These are phyloP conservation scores for Ramaria rubella DNA, from an alignment of 768 basidiomycete species.

Conservation along the genomic window DNA sequence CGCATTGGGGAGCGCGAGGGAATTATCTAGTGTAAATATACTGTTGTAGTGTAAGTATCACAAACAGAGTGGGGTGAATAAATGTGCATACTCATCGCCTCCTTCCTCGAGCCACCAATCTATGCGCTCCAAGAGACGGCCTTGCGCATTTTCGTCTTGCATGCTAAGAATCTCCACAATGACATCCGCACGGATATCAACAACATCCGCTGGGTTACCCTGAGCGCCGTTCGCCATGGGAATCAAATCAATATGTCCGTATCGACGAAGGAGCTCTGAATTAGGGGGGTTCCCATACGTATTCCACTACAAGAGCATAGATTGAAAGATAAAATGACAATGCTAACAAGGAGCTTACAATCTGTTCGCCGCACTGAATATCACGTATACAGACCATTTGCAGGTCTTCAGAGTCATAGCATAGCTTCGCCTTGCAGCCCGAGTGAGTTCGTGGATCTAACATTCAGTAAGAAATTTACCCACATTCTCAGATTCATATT, in stretches of 20 bases:
- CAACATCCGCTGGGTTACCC: slow-evolving; percentile 80
- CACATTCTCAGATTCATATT: slow-evolving; percentile 79
- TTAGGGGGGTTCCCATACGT: slow-evolving; percentile 94
- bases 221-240: slow-evolving; percentile 38
- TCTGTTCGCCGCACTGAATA: slow-evolving; percentile 77
- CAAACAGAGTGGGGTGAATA: neutral
- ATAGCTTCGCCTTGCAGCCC: slow-evolving; percentile 87
- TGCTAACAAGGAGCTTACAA: slow-evolving; percentile 44
- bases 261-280: slow-evolving; percentile 86
- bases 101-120: slow-evolving; percentile 93
- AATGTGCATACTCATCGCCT: slow-evolving; percentile 64
- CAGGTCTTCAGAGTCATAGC: slow-evolving; percentile 64
- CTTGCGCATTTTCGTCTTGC: slow-evolving; percentile 16
- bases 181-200: slow-evolving; percentile 69
- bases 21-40: slow-evolving; percentile 48
- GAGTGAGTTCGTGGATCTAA: neutral
- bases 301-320: slow-evolving; percentile 59
- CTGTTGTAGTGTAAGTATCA: slow-evolving; percentile 26
- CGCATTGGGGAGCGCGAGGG: slow-evolving; percentile 39
- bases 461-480: slow-evolving; percentile 22
- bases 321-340: neutral
- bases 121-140: slow-evolving; percentile 49
- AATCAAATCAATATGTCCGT: slow-evolving; percentile 85
- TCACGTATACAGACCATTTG: slow-evolving; percentile 75
- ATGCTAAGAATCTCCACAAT: slow-evolving; percentile 40